Percentiles rank a stretch among this genome's conserved stretches.
phyloP scores from a whole-genome alignment of 176 grass and related monocot species.

The Elaeis guineensis region DNA sequence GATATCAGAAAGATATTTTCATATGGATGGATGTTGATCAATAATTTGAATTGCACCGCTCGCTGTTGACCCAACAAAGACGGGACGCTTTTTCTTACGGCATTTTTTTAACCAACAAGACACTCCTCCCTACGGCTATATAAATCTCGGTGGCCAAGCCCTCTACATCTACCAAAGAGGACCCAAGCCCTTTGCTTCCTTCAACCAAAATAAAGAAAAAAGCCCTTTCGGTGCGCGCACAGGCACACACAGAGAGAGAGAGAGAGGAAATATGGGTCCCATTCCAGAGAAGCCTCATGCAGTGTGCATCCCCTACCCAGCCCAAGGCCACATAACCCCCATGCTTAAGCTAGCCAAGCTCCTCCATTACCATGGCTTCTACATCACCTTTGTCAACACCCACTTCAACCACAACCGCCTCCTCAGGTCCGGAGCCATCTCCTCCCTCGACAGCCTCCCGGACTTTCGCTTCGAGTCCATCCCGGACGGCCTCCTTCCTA shows the following conservation, averaged over 20 bases:
- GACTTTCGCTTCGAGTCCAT: constrained; percentile 14
- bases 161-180: too few species aligned
- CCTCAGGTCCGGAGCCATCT: constrained; percentile 12
- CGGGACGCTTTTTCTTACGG: too few species aligned
- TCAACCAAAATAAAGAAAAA: too few species aligned
- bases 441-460: background rate
- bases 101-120: too few species aligned
- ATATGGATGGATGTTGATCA: too few species aligned
- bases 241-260: background rate
- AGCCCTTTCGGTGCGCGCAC: too few species aligned
- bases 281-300: background rate
- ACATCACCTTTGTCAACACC: constrained; percentile 15
- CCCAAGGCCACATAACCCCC: constrained; percentile 5
- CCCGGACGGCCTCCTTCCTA: constrained; percentile 10
- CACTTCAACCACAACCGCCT: constrained; percentile 10
- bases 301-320: background rate
- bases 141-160: too few species aligned
- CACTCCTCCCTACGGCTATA: too few species aligned
- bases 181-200: too few species aligned
- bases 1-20: too few species aligned
- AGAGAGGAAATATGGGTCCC: background rate
- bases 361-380: constrained; percentile 1
- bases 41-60: too few species aligned
- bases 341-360: constrained; percentile 10
- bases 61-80: too few species aligned